A percentile compares a stretch with the other conserved stretches of the same genome.
phyloP scores from a whole-genome alignment of 73 alveolate species.

The Uronychia binucleata region DNA sequence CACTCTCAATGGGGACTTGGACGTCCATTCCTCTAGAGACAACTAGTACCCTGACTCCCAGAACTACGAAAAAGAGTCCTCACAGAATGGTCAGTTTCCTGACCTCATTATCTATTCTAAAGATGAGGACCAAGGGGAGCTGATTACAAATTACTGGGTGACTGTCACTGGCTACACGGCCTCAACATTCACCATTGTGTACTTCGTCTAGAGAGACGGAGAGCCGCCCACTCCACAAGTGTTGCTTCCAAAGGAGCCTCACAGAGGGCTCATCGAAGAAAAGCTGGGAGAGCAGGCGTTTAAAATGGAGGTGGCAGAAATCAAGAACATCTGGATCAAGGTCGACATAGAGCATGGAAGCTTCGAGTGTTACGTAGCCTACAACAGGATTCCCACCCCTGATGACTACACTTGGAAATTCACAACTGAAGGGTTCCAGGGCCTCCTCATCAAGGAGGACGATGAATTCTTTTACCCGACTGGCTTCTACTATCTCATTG shows the following conservation, averaged over 20 bases:
- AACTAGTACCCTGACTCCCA: not conserved
- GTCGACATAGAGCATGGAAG: not conserved
- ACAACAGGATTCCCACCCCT: not conserved
- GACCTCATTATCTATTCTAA: not conserved
- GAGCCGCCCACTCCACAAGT: not conserved
- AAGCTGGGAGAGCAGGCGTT: not conserved
- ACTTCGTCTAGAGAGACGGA: not conserved
- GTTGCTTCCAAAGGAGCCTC: not conserved
- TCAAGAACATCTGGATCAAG: not conserved
- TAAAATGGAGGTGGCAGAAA: not conserved
- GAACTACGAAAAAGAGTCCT: not conserved
- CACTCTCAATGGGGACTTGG: not conserved
- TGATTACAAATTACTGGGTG: not conserved
- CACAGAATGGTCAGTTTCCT: not conserved
- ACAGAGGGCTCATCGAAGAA: not conserved
- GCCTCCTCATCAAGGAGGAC: not conserved
- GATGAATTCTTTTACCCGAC: not conserved
- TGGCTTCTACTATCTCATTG: not conserved
- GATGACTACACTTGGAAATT: not conserved
- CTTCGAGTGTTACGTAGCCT: not conserved
- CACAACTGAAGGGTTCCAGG: not conserved
- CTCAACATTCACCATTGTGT: not conserved
- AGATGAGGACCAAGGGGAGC: not conserved
- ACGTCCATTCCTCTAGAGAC: not conserved
- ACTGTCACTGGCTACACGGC: not conserved